phyloP scores from a whole-genome alignment of 176 grass and related monocot genomes.

The Saccharum spontaneum region DNA sequence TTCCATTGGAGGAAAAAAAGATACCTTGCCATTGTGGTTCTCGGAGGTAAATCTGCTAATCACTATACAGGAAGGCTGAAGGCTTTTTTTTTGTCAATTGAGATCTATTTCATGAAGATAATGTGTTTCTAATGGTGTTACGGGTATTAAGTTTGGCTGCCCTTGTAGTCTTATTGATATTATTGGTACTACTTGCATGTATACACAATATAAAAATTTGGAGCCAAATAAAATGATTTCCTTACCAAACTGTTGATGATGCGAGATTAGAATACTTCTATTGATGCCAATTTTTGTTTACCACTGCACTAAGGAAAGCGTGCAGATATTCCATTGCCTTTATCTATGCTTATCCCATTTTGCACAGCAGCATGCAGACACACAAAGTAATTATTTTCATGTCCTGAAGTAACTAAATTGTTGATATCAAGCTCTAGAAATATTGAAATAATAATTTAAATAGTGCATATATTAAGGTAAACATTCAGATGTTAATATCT shows the following conservation, averaged over 20 bases:
- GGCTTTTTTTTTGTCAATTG: neutral
- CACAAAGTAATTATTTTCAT: neutral
- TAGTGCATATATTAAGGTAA: neutral
- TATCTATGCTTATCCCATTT: neutral
- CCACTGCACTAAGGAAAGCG: neutral
- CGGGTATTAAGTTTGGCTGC: neutral
- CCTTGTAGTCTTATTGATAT: neutral
- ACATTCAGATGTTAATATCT: neutral
- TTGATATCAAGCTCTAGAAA: neutral
- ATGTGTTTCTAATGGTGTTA: neutral
- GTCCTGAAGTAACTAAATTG: neutral
- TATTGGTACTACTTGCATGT: neutral
- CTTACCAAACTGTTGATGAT: neutral
- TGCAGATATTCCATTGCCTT: neutral
- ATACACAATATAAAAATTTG: neutral
- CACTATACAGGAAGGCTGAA: neutral
- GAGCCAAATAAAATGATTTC: neutral
- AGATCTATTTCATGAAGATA: conserved; percentile 9
- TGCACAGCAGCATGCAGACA: neutral
- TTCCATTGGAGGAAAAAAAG: conserved; percentile 94
- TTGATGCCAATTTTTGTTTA: neutral
- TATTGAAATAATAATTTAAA: neutral
- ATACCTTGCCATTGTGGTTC: conserved; percentile 96
- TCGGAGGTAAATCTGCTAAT: conserved; percentile 55
- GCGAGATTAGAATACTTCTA: neutral